phyloP scores from a whole-genome alignment of 768 basidiomycete species.

The Lactarius evosmus region DNA sequence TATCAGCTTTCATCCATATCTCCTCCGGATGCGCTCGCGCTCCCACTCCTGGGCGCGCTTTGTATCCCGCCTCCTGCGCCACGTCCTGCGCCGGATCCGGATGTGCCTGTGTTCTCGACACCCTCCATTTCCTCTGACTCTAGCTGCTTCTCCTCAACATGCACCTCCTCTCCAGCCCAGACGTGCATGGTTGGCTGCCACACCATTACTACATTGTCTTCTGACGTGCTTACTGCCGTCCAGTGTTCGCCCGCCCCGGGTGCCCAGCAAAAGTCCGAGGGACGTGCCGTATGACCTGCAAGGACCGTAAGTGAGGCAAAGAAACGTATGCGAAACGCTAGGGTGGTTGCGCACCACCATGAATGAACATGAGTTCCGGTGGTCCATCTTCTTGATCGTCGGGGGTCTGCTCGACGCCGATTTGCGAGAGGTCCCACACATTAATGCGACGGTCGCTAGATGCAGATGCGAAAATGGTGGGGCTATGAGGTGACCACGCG shows the following conservation, averaged over 20 bases:
- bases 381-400: constrained; percentile 99
- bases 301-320: constrained; percentile 10
- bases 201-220: constrained; percentile 95
- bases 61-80: constrained; percentile 37
- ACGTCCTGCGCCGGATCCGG: constrained; percentile 26
- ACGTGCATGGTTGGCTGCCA: constrained; percentile 97
- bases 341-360: constrained; percentile 61
- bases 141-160: constrained; percentile 79
- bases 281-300: constrained; percentile 82
- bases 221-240: constrained; percentile 85
- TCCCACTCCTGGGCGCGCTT: constrained; percentile 60
- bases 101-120: constrained; percentile 45
- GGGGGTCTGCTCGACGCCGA: constrained; percentile 94
- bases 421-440: constrained; percentile 89
- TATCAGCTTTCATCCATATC: constrained; percentile 38
- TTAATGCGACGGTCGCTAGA: constrained; percentile 92
- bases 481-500: constrained; percentile 92
- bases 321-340: neutral
- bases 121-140: constrained; percentile 81
- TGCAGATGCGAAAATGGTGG: constrained; percentile 91
- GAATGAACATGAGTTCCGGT: constrained; percentile 92
- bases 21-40: constrained; percentile 47
- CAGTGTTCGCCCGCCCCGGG: constrained; percentile 76
- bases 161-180: constrained; percentile 87
- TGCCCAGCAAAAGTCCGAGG: constrained; percentile 96